Conservation (phyloP, 2,329 filamentous ascomycete genomes). For the Epichloe sibirici region DNA sequence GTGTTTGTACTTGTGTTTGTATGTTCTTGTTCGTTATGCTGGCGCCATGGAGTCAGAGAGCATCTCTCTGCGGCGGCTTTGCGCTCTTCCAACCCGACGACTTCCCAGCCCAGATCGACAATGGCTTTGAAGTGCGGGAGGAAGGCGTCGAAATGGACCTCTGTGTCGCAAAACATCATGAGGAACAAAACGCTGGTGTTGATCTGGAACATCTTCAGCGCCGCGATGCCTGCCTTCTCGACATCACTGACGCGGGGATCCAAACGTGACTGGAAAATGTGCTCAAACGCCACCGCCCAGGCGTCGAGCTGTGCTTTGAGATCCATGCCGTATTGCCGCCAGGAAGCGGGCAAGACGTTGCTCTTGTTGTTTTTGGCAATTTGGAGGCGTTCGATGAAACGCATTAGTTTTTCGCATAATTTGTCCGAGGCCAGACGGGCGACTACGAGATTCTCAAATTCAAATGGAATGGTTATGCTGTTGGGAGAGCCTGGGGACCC, state of each 20-base stretch:
- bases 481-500: constrained; percentile 9
- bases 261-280: constrained; percentile 37
- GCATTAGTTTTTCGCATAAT: constrained; percentile 42
- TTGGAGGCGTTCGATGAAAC: constrained; percentile 43
- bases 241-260: constrained; percentile 37
- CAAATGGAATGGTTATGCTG: constrained; percentile 13
- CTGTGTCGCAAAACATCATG: constrained; percentile 47
- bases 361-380: constrained; percentile 38
- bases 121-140: constrained; percentile 39
- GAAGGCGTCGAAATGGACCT: constrained; percentile 46
- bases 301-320: constrained; percentile 39
- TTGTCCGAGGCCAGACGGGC: constrained; percentile 45
- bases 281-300: constrained; percentile 46
- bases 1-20: background rate
- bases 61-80: constrained; percentile 34
- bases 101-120: constrained; percentile 44
- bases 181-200: constrained; percentile 45
- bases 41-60: constrained; percentile 30
- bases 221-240: constrained; percentile 47
- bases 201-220: constrained; percentile 50
- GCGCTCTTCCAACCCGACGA: constrained; percentile 45
- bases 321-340: constrained; percentile 33
- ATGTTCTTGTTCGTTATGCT: constrained; percentile 19
- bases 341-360: constrained; percentile 36
- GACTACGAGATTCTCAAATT: constrained; percentile 38